Percentiles rank a stretch among this genome's conserved stretches.
Evolutionary conservation across 805 yeast species (phyloP).

Genomic region (Starmerella floris): DNA sequence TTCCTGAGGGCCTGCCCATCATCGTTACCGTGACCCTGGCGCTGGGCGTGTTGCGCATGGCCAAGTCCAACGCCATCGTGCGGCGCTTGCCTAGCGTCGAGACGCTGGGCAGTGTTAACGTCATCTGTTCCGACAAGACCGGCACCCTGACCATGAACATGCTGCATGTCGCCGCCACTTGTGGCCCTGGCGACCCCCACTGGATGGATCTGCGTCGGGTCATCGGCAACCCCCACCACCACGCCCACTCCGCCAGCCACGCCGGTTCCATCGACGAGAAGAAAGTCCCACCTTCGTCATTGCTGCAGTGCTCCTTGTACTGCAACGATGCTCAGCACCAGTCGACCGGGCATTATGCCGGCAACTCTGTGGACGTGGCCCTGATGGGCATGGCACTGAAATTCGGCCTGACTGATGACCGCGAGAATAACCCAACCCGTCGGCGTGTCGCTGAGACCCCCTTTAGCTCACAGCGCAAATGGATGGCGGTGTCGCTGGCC

Average conservation of each 20-base stretch:
- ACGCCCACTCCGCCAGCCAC: no score
- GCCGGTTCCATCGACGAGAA: neutral
- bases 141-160: slow-evolving; percentile 39
- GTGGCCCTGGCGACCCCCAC: slow-evolving; percentile 10
- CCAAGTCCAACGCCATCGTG: slow-evolving; percentile 83
- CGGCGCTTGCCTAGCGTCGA: slow-evolving; percentile 85
- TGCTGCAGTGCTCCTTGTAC: slow-evolving; percentile 24
- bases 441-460: slow-evolving; percentile 59
- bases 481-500: slow-evolving; percentile 71
- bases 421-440: slow-evolving; percentile 38
- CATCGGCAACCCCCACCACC: neutral
- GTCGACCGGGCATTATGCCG: slow-evolving; percentile 50
- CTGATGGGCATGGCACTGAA: slow-evolving; percentile 57
- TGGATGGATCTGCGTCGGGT: slow-evolving; percentile 17
- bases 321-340: slow-evolving; percentile 29
- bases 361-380: slow-evolving; percentile 94
- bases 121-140: slow-evolving; percentile 41
- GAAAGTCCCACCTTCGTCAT: slow-evolving; percentile 9
- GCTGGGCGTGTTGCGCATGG: slow-evolving; percentile 92
- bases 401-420: slow-evolving; percentile 59
- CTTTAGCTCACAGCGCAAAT: slow-evolving; percentile 71
- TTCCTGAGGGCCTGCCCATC: slow-evolving; percentile 97
- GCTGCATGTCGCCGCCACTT: slow-evolving; percentile 26
- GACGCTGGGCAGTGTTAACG: slow-evolving; percentile 45
- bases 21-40: slow-evolving; percentile 97